Evolutionary conservation across 257 asterid species (phyloP), one percentile per base, ranked within the genome.

Genomic region (Petrea volubilis): DNA sequence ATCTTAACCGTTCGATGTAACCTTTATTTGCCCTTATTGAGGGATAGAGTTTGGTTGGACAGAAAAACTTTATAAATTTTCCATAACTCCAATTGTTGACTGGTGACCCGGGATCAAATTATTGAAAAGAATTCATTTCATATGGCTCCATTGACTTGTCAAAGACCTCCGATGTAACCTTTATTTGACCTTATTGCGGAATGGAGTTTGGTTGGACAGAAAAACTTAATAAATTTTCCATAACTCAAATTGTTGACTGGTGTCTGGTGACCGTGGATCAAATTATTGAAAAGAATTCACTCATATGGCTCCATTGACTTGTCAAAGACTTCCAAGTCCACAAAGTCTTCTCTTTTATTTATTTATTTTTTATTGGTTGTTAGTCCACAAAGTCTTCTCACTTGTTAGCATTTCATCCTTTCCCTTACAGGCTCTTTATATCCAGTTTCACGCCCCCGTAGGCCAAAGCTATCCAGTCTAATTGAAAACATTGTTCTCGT

Each of bases 251-350:
- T 60, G 52, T 43, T 46, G 25, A 64, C 27, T 60, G 23, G n/a
- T n/a, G n/a, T n/a, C n/a, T n/a, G n/a, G 40, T 17, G 25, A 1
- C 7, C 46, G 46, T 7, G 13, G 7, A 9, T 23, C 15, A 57
- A 28, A 12, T 13, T 18, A 38, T 61, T 34, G 29, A 33, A 6
- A 11, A 36, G 8, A 2, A 40, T 14, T 36, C 2, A 10, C 9
- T 15, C 74, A 56, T 56, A n/a, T 55, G 40, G 44, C 14, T 59
- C 68, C 75, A 70, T 70, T 43, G 67, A 70, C 67, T 57, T 70
- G 34, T n/a, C 60, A n/a, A 59, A 44, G 60, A 43, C 68, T 58
- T 58, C 60, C 43, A n/a, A n/a, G n/a, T n/a, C n/a, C n/a, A n/a
- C n/a, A n/a, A n/a, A n/a, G n/a, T n/a, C n/a, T n/a, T n/a, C n/a